phyloP scores from a whole-genome alignment of 768 basidiomycete genomes.

The Lactarius hatsudake region DNA sequence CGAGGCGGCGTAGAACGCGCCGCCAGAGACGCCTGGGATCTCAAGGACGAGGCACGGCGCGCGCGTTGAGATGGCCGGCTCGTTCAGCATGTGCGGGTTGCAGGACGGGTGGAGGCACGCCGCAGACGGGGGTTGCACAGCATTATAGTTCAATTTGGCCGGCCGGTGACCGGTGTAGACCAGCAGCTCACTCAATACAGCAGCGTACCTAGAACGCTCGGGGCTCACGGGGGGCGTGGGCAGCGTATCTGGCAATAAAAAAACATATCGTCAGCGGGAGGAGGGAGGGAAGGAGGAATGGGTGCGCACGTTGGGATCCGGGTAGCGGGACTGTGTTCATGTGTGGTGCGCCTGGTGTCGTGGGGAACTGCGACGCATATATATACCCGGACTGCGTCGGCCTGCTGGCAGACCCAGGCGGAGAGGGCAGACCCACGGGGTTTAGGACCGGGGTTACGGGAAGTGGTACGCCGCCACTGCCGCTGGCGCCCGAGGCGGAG shows the following conservation, averaged over 20 bases:
- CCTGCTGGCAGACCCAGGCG: constrained; percentile 17
- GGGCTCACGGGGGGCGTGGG: constrained; percentile 24
- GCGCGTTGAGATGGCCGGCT: constrained; percentile 21
- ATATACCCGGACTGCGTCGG: constrained; percentile 11
- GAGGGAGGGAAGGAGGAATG: not conserved
- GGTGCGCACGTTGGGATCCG: constrained; percentile 8
- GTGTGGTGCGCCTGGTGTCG: constrained; percentile 26
- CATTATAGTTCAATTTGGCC: constrained; percentile 20
- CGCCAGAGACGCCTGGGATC: constrained; percentile 17
- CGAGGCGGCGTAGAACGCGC: constrained; percentile 20
- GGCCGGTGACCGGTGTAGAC: constrained; percentile 20
- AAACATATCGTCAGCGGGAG: not conserved
- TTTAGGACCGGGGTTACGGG: constrained; percentile 20
- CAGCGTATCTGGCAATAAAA: constrained; percentile 1
- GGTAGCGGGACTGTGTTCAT: constrained; percentile 24
- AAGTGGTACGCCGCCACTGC: not conserved
- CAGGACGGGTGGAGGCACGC: constrained; percentile 20
- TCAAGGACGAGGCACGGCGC: constrained; percentile 21
- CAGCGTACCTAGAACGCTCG: constrained; percentile 19
- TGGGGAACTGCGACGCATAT: constrained; percentile 7
- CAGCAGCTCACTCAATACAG: constrained; percentile 21
- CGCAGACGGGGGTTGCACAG: constrained; percentile 17
- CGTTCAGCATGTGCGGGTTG: constrained; percentile 19
- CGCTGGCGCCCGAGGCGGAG: constrained; percentile 8
- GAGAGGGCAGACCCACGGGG: constrained; percentile 24